phyloP scores from a whole-genome alignment of 2,329 filamentous ascomycete genomes.

The Paraconiothyrium brasiliense region DNA sequence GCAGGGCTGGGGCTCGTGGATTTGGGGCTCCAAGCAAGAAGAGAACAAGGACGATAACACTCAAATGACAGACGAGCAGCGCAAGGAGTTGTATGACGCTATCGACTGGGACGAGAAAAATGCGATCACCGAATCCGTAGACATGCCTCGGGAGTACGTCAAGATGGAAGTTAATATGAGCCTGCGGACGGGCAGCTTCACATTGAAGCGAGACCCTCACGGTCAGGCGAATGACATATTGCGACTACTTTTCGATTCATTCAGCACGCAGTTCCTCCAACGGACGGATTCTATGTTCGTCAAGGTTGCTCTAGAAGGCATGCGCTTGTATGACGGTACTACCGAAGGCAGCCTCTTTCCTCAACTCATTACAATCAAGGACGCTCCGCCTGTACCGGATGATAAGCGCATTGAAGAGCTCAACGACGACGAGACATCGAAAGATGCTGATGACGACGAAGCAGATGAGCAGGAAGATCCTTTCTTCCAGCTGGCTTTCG shows the following conservation, averaged over 20 bases:
- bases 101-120: constrained; percentile 99
- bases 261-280: constrained; percentile 88
- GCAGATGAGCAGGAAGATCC: constrained; percentile 70
- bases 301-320: constrained; percentile 87
- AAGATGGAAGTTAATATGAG: constrained; percentile 93
- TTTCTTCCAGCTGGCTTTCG: constrained; percentile 91
- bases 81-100: constrained; percentile 94
- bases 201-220: constrained; percentile 84
- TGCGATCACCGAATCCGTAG: constrained; percentile 84
- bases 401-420: constrained; percentile 60
- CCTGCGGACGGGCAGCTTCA: constrained; percentile 96
- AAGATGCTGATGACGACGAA: constrained; percentile 58
- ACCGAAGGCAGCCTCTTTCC: constrained; percentile 90
- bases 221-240: constrained; percentile 82
- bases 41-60: constrained; percentile 77
- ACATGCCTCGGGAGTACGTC: constrained; percentile 87
- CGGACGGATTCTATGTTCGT: constrained; percentile 90
- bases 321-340: constrained; percentile 95
- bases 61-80: constrained; percentile 92
- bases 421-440: constrained; percentile 57
- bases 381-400: constrained; percentile 70
- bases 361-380: constrained; percentile 95
- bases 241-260: constrained; percentile 91
- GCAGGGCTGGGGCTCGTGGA: constrained; percentile 91
- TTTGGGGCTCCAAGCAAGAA: constrained; percentile 77